Evolutionary conservation across 2,329 filamentous ascomycete genomes (phyloP).

Genomic region (Fusarium xyrophilum): DNA sequence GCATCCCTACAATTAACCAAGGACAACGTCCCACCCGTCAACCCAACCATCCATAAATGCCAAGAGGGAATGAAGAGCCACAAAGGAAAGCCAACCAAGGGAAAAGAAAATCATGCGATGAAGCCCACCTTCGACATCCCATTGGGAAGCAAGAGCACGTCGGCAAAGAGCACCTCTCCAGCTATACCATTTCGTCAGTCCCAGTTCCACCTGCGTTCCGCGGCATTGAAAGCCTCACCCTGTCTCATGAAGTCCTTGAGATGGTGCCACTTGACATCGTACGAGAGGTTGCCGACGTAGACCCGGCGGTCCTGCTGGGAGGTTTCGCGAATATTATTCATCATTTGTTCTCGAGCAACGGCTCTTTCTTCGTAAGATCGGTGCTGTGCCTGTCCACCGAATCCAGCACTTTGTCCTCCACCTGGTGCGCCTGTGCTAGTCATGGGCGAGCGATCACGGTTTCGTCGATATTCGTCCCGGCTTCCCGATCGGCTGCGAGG

Average conservation of each 20-base stretch:
- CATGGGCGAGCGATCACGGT: conserved; percentile 83
- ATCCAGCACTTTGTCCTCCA: conserved; percentile 73
- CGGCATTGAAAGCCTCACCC: conserved; percentile 67
- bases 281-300: conserved; percentile 98
- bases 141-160: conserved; percentile 99
- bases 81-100: conserved; percentile 81
- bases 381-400: conserved; percentile 66
- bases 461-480: conserved; percentile 77
- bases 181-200: conserved; percentile 65
- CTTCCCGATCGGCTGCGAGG: conserved; percentile 78
- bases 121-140: conserved; percentile 99
- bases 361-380: conserved; percentile 85
- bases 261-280: conserved; percentile 99
- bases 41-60: conserved; percentile 91
- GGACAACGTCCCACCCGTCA: conserved; percentile 97
- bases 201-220: conserved; percentile 40
- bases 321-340: conserved; percentile 89
- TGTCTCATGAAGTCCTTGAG: conserved; percentile 99
- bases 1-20: conserved; percentile 97
- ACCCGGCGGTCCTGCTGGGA: conserved; percentile 99
- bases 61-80: conserved; percentile 68
- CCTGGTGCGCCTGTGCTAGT: conserved; percentile 72
- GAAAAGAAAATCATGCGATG: conserved; percentile 77
- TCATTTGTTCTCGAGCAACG: conserved; percentile 90
- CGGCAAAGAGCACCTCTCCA: conserved; percentile 99